A percentile compares a stretch with the other conserved stretches of the same genome.
phyloP scores from a whole-genome alignment of 495 filamentous ascomycete genomes.

The Lasiosphaeria hispida region DNA sequence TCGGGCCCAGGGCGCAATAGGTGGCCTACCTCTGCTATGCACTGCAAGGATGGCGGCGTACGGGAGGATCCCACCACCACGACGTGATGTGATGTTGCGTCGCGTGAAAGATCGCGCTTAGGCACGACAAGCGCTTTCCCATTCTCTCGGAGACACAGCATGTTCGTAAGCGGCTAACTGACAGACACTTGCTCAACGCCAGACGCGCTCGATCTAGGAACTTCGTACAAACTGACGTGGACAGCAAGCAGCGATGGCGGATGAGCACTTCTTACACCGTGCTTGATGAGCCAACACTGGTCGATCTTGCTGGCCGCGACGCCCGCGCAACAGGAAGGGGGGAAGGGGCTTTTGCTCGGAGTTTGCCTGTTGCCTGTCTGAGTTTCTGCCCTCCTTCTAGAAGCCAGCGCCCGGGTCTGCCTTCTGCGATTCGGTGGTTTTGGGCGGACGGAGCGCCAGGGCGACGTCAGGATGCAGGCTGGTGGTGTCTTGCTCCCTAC shows the following conservation, averaged over 20 bases:
- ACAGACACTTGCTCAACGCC: not conserved
- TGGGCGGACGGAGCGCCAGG: not conserved
- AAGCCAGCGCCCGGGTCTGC: not conserved
- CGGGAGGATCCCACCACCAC: not conserved
- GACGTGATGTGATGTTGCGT: not conserved
- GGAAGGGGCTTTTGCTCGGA: slow-evolving; percentile 1
- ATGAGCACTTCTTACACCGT: no score
- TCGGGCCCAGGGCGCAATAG: not conserved
- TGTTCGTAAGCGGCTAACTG: not conserved
- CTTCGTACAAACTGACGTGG: no score
- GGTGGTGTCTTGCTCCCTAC: not conserved
- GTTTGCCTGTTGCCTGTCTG: not conserved
- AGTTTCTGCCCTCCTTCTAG: slow-evolving; percentile 3
- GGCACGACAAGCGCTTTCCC: not conserved
- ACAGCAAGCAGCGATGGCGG: no score
- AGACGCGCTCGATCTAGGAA: not conserved
- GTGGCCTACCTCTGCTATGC: not conserved
- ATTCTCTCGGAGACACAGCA: not conserved
- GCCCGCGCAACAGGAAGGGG: not conserved
- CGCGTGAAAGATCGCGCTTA: slow-evolving; percentile 5
- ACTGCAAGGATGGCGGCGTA: not conserved
- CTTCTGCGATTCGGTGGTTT: not conserved
- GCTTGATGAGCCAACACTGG: no score
- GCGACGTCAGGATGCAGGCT: slow-evolving; percentile 3
- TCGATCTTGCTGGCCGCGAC: not conserved